Evolutionary conservation across 1,139 yeast genomes (phyloP), one percentile per base, ranked within the genome.

Genomic region (Suhomyces taliae): DNA sequence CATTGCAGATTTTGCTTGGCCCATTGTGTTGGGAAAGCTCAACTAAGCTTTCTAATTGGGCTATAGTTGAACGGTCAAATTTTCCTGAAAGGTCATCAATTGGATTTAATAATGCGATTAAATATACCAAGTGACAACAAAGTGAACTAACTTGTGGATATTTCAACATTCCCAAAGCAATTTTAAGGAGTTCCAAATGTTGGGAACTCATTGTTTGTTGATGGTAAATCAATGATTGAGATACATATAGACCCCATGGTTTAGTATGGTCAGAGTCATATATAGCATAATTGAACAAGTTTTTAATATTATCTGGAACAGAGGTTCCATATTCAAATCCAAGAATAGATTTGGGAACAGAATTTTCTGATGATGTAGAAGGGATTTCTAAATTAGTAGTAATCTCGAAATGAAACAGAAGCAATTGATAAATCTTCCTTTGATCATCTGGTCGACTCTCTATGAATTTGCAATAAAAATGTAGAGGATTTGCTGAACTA

Each of bases 11-110:
- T 1, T 48, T 34, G 1, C 62, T 58, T 0, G 93, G 91, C 0
- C 91, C 91, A 56, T 76, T 78, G 1, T 82, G 67, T 38, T 80
- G 84, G 0, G 87, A 66, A 11, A 79, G 60, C 38, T 82, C 86
- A 37, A 79, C 64, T 2, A 81, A 47, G 32, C 74, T 76, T 40
- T 76, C 78, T 27, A 82, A 60, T 53, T 78, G 80, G 35, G 71
- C 76, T 1, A 67, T 47, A 6, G 81, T 53, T 0, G 75, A 61
- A 11, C 62, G 63, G 43, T 81, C 83, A 2, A 65, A 46, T 0
- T 67, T 43, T 8, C 49, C 48, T 26, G 51, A 45, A 15, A 61
- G 40, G 24, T 52, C 49, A 3, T 49, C 51, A 3, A 53, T 48
- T 2, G 57, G 41, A 27, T 52, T 52, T 9, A 45, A 36, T 9